These are phyloP conservation scores for Penicillium sp. DNA, from an alignment of 2,329 filamentous ascomycete species.

Conservation along the genomic window DNA sequence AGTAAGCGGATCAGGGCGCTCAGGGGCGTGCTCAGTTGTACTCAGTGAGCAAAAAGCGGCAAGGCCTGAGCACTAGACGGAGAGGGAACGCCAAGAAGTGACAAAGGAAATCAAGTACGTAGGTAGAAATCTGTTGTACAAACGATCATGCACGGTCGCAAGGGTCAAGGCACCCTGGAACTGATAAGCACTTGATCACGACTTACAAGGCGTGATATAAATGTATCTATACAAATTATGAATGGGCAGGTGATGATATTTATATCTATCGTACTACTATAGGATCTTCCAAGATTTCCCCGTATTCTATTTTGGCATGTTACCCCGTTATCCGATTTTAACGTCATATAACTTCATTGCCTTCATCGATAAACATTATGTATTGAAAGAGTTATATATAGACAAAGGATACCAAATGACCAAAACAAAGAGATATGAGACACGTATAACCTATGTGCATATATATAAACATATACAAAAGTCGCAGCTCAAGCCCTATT, in stretches of 20 bases:
- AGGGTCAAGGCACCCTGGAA: not conserved
- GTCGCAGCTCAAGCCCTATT: not conserved
- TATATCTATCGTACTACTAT: not conserved
- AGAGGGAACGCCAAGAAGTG: no score
- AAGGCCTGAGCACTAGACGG: no score
- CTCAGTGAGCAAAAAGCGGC: no score
- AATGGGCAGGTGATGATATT: not conserved
- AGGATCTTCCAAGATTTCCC: not conserved
- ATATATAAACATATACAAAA: not conserved
- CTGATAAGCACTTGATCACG: constrained; percentile 4
- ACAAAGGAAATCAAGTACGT: no score
- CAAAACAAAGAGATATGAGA: not conserved
- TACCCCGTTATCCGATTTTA: constrained; percentile 2
- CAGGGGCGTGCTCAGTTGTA: no score
- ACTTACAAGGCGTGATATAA: not conserved
- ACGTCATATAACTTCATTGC: not conserved
- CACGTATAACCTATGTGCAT: not conserved
- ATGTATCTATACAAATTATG: not conserved
- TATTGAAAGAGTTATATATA: not conserved
- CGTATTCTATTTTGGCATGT: not conserved
- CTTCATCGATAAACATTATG: not conserved
- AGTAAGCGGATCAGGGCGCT: no score
- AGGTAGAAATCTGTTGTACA: not conserved
- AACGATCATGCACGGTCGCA: constrained; percentile 1
- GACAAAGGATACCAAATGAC: not conserved